These are phyloP conservation scores for Crithidia thermophila DNA, from an alignment of 208 protist genomes.

Conservation along the genomic window DNA sequence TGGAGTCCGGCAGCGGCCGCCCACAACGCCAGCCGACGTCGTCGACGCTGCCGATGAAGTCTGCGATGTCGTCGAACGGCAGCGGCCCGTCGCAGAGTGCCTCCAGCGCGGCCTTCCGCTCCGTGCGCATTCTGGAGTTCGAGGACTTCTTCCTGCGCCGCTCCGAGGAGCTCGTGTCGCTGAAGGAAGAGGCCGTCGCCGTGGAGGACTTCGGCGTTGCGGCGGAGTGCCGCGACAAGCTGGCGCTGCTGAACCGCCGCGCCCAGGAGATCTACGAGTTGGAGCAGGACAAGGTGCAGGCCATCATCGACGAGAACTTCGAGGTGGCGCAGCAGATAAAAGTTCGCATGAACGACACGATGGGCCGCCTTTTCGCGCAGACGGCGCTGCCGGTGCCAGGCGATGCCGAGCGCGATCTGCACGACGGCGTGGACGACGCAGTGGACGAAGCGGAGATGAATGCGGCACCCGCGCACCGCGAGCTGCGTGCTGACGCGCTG, in stretches of 20 bases:
- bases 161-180: constrained; percentile 72
- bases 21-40: not conserved
- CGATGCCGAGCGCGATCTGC: not conserved
- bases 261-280: constrained; percentile 80
- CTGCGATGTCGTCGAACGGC: constrained; percentile 1
- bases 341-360: constrained; percentile 68
- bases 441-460: too few species aligned
- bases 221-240: constrained; percentile 66
- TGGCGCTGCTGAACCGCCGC: constrained; percentile 62
- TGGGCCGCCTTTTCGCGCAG: constrained; percentile 57
- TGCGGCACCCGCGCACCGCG: too few species aligned
- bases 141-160: constrained; percentile 87
- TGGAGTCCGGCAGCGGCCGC: not conserved
- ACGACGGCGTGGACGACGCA: not conserved
- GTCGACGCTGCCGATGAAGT: not conserved
- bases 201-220: constrained; percentile 75
- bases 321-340: constrained; percentile 74
- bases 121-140: constrained; percentile 82
- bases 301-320: constrained; percentile 92
- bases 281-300: constrained; percentile 88
- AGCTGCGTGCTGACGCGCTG: too few species aligned
- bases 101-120: constrained; percentile 55
- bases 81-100: not conserved
- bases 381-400: constrained; percentile 43
- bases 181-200: constrained; percentile 79